Conservation (phyloP, 345 rosid species). For the Rhizophora apiculata region DNA sequence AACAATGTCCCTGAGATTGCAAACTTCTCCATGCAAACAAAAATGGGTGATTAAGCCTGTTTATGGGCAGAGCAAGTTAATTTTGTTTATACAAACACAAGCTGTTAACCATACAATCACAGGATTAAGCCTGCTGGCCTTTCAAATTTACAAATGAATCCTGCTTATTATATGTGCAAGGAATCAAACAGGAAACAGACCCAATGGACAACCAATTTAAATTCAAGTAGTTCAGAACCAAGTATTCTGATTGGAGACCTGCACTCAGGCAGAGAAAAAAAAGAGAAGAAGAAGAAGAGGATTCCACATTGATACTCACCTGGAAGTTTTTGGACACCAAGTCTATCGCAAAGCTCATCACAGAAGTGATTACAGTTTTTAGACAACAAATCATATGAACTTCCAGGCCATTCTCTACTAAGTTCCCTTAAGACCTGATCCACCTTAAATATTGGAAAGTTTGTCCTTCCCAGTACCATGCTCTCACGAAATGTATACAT, state of each 20-base stretch:
- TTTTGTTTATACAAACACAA: too few species aligned
- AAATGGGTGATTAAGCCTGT: neutral
- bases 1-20: neutral
- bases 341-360: constrained; percentile 73
- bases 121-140: neutral
- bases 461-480: constrained; percentile 69
- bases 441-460: constrained; percentile 53
- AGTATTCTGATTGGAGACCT: neutral
- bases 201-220: neutral
- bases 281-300: neutral
- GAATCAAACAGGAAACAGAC: neutral
- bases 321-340: constrained; percentile 91
- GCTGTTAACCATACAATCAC: too few species aligned
- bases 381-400: constrained; percentile 66
- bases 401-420: constrained; percentile 87
- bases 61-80: too few species aligned
- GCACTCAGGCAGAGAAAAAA: neutral
- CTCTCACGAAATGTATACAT: constrained; percentile 85
- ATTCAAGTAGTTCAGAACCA: constrained; percentile 3
- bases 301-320: constrained; percentile 36
- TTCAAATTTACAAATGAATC: neutral
- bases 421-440: constrained; percentile 80
- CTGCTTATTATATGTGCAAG: neutral
- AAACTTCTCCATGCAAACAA: neutral
- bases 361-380: constrained; percentile 98